A percentile compares a stretch with the other conserved stretches of the same genome.
Conservation (phyloP, 768 basidiomycete genomes). For the Pseudohyphozyma bogoriensis region DNA sequence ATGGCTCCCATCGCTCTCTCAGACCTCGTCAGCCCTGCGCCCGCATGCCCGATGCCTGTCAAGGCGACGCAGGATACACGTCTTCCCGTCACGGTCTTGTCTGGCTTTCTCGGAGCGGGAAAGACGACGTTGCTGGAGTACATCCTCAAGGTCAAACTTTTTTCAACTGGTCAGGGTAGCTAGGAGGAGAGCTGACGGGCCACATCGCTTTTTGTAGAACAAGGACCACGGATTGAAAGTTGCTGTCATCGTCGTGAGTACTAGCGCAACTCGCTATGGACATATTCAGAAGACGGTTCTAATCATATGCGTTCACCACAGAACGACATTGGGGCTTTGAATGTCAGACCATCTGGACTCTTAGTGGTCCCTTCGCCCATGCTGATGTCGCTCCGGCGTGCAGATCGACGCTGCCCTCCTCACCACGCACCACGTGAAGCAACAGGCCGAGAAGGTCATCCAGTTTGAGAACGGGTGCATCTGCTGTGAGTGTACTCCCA, state of each 20-base stretch:
- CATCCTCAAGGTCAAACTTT: slow-evolving; percentile 29
- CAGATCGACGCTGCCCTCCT: slow-evolving; percentile 37
- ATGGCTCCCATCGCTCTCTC: no score
- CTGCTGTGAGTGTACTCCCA: no score
- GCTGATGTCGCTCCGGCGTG: background rate
- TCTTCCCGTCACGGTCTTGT: slow-evolving; percentile 37
- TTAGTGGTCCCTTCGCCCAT: background rate
- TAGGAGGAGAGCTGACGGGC: no score
- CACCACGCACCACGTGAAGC: slow-evolving; percentile 33
- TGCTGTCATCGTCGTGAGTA: slow-evolving; percentile 27
- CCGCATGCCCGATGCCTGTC: no score
- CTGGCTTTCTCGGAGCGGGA: slow-evolving; percentile 36
- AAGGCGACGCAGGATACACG: no score
- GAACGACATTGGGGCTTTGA: slow-evolving; percentile 37
- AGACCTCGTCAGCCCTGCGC: no score
- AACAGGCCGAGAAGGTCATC: slow-evolving; percentile 35
- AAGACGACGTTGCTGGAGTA: slow-evolving; percentile 37
- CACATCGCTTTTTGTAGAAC: background rate
- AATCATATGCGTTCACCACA: no score
- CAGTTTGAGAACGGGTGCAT: slow-evolving; percentile 37
- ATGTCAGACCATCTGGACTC: slow-evolving; percentile 22
- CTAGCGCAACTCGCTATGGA: background rate
- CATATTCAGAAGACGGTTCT: no score
- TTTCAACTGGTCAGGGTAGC: background rate
- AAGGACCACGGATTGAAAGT: slow-evolving; percentile 31